Evolutionary conservation across 768 basidiomycete species (phyloP).

Genomic region (Scleroderma citrinum): DNA sequence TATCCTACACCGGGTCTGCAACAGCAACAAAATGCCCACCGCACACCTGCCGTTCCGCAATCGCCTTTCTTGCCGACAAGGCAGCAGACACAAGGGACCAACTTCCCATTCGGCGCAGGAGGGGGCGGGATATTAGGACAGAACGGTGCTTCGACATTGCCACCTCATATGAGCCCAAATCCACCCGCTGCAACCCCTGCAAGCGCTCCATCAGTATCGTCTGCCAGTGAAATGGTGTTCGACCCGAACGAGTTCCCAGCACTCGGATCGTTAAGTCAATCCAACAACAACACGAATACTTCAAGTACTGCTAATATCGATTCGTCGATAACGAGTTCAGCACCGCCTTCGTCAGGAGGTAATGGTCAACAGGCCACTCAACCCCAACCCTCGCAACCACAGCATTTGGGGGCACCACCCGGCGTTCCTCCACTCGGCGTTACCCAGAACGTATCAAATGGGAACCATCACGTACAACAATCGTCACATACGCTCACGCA

Average conservation of each 20-base stretch:
- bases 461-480: conserved; percentile 28
- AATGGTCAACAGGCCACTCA: conserved; percentile 24
- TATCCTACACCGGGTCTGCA: conserved; percentile 39
- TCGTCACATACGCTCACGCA: conserved; percentile 31
- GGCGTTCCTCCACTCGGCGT: conserved; percentile 39
- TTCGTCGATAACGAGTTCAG: conserved; percentile 17
- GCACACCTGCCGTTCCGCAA: conserved; percentile 51
- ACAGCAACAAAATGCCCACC: conserved; percentile 56
- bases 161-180: conserved; percentile 52
- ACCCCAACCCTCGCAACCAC: conserved; percentile 25
- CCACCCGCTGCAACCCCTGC: conserved; percentile 33
- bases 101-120: conserved; percentile 53
- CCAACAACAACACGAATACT: conserved; percentile 36
- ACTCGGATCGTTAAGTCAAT: conserved; percentile 58
- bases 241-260: conserved; percentile 90
- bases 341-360: conserved; percentile 22
- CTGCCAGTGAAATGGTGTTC: conserved; percentile 68
- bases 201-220: conserved; percentile 55
- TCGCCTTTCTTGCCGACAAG: conserved; percentile 62
- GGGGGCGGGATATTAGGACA: conserved; percentile 42
- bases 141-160: conserved; percentile 49
- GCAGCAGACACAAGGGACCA: conserved; percentile 38
- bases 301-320: conserved; percentile 29
- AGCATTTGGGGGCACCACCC: conserved; percentile 50
- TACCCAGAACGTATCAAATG: conserved; percentile 30